Percentiles rank a stretch among this genome's conserved stretches.
phyloP scores from a whole-genome alignment of 768 basidiomycete genomes.

The Galerina sulciceps region DNA sequence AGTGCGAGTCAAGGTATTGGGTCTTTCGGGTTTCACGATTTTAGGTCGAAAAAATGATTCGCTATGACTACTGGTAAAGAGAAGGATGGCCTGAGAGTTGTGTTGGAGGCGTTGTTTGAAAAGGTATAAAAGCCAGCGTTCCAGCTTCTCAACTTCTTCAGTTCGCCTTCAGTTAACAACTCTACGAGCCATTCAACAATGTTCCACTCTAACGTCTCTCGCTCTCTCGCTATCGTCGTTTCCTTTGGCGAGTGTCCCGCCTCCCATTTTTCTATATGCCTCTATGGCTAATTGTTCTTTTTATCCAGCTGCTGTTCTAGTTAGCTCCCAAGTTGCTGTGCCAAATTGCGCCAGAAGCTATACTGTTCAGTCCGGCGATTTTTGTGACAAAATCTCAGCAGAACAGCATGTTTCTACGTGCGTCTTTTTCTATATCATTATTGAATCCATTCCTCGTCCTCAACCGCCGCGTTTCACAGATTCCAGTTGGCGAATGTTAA shows the following conservation, averaged over 20 bases:
- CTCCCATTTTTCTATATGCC: neutral
- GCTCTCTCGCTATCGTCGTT: neutral
- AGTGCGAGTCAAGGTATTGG: neutral
- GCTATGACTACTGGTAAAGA: neutral
- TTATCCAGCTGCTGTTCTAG: neutral
- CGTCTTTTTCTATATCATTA: neutral
- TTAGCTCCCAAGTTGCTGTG: constrained; percentile 1
- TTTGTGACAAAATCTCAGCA: constrained; percentile 57
- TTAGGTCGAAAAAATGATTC: neutral
- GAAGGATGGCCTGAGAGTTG: neutral
- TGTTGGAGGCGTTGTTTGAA: neutral
- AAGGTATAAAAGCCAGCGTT: neutral
- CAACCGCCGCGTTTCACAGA: constrained; percentile 24
- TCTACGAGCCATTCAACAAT: neutral
- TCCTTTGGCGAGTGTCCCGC: neutral
- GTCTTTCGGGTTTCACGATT: neutral
- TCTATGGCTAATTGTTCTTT: neutral
- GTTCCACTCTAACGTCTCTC: neutral
- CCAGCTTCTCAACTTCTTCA: neutral
- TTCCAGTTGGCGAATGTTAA: constrained; percentile 64
- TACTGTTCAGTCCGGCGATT: constrained; percentile 50
- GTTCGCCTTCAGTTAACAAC: neutral
- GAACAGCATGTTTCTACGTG: constrained; percentile 49
- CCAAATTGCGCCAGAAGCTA: constrained; percentile 52
- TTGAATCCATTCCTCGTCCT: neutral